These are phyloP conservation scores for Cryptomeria japonica DNA, from an alignment of 75 land plant species.

Conservation along the genomic window DNA sequence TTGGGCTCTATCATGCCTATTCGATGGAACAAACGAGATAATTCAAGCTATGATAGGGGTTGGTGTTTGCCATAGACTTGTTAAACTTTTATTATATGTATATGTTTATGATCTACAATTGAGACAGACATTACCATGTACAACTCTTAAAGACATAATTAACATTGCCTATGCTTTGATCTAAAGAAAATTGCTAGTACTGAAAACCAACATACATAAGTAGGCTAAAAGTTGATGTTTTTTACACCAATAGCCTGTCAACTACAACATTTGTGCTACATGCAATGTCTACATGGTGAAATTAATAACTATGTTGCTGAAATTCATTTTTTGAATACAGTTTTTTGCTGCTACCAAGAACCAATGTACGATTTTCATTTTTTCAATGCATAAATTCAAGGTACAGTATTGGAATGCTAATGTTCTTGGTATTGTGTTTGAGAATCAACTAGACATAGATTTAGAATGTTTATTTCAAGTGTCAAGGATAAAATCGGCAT, in stretches of 20 bases:
- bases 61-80: constrained; percentile 57
- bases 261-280: background rate
- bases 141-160: background rate
- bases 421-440: background rate
- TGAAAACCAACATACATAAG: background rate
- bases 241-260: background rate
- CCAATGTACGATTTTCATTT: background rate
- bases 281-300: background rate
- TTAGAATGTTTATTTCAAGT: background rate
- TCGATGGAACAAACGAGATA: constrained; percentile 73
- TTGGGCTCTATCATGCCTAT: constrained; percentile 60
- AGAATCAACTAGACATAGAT: background rate
- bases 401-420: background rate
- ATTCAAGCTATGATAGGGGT: constrained; percentile 64
- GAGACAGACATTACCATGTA: background rate
- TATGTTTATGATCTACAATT: background rate
- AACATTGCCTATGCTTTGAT: background rate
- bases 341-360: background rate
- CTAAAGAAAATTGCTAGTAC: background rate
- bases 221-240: background rate
- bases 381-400: background rate
- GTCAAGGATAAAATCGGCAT: background rate
- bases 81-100: constrained; percentile 19
- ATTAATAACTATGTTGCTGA: background rate
- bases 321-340: background rate